These are phyloP conservation scores for Zygosaccharomyces gambellarensis DNA, from an alignment of 805 yeast species.

Conservation along the genomic window DNA sequence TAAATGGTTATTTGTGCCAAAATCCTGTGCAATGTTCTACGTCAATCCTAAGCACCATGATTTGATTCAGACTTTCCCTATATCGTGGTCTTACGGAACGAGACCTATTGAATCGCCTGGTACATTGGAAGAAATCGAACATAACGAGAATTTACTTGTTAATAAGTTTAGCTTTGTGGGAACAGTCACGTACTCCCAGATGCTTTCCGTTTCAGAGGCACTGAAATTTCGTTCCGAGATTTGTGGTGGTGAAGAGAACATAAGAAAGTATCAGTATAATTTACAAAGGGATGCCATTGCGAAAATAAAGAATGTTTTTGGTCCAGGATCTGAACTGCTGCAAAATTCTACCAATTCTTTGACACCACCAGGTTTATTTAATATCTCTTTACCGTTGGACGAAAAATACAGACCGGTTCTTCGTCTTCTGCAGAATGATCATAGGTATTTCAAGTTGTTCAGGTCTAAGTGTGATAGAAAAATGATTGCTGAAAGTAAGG, in stretches of 20 bases:
- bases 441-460: conserved; percentile 13
- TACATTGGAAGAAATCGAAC: conserved; percentile 14
- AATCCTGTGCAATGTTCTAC: conserved; percentile 55
- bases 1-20: conserved; percentile 62
- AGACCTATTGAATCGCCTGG: neutral
- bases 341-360: conserved; percentile 18
- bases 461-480: conserved; percentile 20
- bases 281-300: conserved; percentile 45
- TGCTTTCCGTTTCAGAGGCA: conserved; percentile 44
- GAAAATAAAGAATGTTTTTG: conserved; percentile 38
- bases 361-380: conserved; percentile 22
- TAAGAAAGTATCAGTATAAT: conserved; percentile 43
- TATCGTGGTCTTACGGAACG: conserved; percentile 40
- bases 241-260: conserved; percentile 52
- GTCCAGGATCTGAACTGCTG: conserved; percentile 35
- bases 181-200: conserved; percentile 44
- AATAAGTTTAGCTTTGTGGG: conserved; percentile 50
- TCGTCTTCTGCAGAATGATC: conserved; percentile 17
- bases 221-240: conserved; percentile 46
- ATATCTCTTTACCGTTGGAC: conserved; percentile 43
- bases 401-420: conserved; percentile 19
- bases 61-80: conserved; percentile 51
- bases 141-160: conserved; percentile 28
- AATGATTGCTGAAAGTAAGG: conserved; percentile 34
- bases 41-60: conserved; percentile 49